A percentile compares a stretch with the other conserved stretches of the same genome.
Evolutionary conservation across 225 moss, liverwort and hornwort genomes (phyloP).

Genomic region (Takakia lepidozioides): DNA sequence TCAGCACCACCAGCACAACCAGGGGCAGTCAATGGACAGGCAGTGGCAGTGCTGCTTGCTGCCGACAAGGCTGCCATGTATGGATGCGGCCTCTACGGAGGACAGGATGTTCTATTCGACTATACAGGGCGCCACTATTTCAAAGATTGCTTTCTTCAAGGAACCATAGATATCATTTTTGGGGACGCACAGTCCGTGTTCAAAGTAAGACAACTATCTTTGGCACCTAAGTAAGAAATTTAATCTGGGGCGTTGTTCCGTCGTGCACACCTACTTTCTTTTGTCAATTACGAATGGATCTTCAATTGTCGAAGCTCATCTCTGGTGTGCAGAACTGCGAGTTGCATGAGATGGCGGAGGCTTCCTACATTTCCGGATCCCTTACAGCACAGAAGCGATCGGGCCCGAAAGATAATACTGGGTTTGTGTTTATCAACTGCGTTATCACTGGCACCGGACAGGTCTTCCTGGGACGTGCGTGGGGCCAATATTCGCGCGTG

Average conservation of each 20-base stretch:
- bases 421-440: constrained; percentile 49
- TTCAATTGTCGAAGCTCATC: too few relatives aligned
- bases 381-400: constrained; percentile 51
- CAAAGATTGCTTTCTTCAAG: constrained; percentile 42
- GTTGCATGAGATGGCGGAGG: constrained; percentile 36
- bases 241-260: too few relatives aligned
- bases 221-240: too few relatives aligned
- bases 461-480: constrained; percentile 43
- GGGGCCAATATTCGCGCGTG: constrained; percentile 55
- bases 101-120: constrained; percentile 65
- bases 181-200: constrained; percentile 62
- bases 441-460: constrained; percentile 40
- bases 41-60: constrained; percentile 47
- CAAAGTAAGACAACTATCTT: too few relatives aligned
- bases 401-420: constrained; percentile 34
- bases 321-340: constrained; percentile 34
- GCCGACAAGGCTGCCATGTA: constrained; percentile 62
- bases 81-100: constrained; percentile 57
- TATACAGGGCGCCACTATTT: constrained; percentile 60
- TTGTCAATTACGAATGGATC: too few relatives aligned
- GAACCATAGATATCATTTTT: constrained; percentile 63
- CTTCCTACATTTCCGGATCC: constrained; percentile 25
- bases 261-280: too few relatives aligned
- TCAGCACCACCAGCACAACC: constrained; percentile 44
- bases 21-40: constrained; percentile 52